These are phyloP conservation scores for Saccharomyces hybrid DNA, from an alignment of 1,139 yeast species.

Conservation along the genomic window DNA sequence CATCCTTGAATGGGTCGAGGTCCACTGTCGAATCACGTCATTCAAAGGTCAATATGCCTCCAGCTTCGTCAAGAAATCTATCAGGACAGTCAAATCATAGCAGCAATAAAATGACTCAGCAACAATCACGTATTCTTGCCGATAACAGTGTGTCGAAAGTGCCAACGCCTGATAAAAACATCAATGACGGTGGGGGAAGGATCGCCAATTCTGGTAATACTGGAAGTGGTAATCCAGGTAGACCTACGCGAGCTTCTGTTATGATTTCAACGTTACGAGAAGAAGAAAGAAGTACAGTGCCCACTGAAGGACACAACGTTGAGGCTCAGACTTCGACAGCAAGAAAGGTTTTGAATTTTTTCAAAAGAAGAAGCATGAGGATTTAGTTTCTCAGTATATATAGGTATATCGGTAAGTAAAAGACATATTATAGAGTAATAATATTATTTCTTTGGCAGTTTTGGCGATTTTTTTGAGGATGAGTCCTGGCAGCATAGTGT, in stretches of 20 bases:
- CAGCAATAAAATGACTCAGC: neutral
- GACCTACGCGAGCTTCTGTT: conserved; percentile 9
- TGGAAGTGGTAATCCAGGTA: neutral
- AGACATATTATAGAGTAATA: neutral
- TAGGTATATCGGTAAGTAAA: neutral
- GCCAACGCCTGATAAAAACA: neutral
- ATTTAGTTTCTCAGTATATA: conserved; percentile 9
- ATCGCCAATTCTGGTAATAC: neutral
- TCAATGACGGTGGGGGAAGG: neutral
- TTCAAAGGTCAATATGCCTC: neutral
- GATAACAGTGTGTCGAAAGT: neutral
- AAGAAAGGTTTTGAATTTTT: conserved; percentile 71
- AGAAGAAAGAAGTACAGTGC: neutral
- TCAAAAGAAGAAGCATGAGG: conserved; percentile 63
- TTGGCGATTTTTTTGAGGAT: no score
- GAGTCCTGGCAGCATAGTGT: no score
- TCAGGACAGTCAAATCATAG: neutral
- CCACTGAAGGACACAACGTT: conserved; percentile 3
- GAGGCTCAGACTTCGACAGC: conserved; percentile 46
- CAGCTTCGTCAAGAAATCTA: neutral
- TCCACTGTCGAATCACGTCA: conserved; percentile 16
- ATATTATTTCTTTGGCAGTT: neutral
- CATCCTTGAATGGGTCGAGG: conserved; percentile 19
- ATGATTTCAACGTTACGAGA: conserved; percentile 13
- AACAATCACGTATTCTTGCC: neutral